Base-by-base conservation (phyloP, 2,329 filamentous ascomycete species). In the Fonsecaea pugnacius region DNA sequence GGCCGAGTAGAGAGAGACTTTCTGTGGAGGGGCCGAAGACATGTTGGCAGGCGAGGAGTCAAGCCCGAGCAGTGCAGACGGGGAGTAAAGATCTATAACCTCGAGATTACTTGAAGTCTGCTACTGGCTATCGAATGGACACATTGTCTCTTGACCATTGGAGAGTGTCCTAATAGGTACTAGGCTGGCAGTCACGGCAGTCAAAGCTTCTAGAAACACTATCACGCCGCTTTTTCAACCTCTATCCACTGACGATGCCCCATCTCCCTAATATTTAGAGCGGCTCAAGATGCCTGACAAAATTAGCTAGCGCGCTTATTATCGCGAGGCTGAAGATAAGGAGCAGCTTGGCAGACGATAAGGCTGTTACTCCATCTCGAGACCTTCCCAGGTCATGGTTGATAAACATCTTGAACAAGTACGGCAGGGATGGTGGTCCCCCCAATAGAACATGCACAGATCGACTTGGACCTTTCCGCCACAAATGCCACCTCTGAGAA, bases 1-100 rank as follows among this genome's bases (percentile, higher is more conserved):
- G 64, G 74, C 71, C 32, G 79, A 80, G 70, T 80, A 80, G 62
- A 81, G 75, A 32, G 78, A 77, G 64, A 81, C 75, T 68, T 80
- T 81, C 53, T 70, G 70, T 6, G 69, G 57, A 59, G 57, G 43
- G 24, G 56, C 52, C 27, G 57, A 27, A 48, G 43, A 48, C 43
- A 48, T 48, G 12, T 48, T 48, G 9, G 43, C 12, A 12, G 21
- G 24, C 9, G 24, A 48, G 43, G 43, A 48, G 18, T 24, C 43
- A 27, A 48, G 43, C 9, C 18, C 38, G 18, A 24, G 43, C 18
- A 12, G 21, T 48, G 18, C 21, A 48, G 43, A 48, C 21, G 18
- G 24, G 9, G 21, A 9, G 6, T 5, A 21, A 46, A 21, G 40
- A n/a, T 7, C n/a, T 46, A 21, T 9, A 6, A 21, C n/a, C n/a